Conservation (phyloP, 1,284 basidiomycete species). For the Tetrapyrgos nigripes region DNA sequence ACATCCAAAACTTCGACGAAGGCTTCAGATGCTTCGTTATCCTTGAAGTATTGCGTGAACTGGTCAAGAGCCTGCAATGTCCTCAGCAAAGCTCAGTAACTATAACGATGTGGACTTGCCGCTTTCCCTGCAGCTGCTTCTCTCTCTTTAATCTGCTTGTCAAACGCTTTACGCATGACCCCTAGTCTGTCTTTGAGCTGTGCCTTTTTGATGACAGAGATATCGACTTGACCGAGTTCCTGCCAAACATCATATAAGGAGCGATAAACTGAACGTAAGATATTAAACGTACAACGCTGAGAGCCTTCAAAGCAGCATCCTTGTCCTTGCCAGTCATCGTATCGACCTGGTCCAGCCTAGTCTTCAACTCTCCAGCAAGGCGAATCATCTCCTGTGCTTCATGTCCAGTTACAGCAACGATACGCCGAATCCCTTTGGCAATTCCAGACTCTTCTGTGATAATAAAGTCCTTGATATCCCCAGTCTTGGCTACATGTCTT, state of each 20-base stretch:
- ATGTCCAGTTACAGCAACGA: conserved; percentile 94
- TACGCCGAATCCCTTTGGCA: conserved; percentile 95
- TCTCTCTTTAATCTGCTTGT: conserved; percentile 86
- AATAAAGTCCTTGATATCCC: conserved; percentile 95
- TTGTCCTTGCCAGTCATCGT: conserved; percentile 78
- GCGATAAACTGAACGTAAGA: not conserved
- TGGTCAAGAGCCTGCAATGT: conserved; percentile 69
- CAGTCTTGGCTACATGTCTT: conserved; percentile 94
- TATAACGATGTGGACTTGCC: conserved; percentile 49
- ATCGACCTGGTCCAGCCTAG: conserved; percentile 73
- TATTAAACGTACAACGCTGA: conserved; percentile 67
- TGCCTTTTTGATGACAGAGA: conserved; percentile 86
- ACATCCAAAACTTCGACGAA: conserved; percentile 79
- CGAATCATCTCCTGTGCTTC: conserved; percentile 88
- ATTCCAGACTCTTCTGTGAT: conserved; percentile 97
- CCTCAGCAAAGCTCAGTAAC: conserved; percentile 4
- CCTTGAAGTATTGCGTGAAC: conserved; percentile 76
- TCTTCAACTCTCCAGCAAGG: conserved; percentile 69
- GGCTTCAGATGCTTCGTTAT: conserved; percentile 71
- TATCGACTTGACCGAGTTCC: conserved; percentile 92
- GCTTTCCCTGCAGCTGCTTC: conserved; percentile 82
- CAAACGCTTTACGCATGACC: conserved; percentile 81
- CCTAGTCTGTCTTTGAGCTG: conserved; percentile 81
- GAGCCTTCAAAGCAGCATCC: conserved; percentile 85
- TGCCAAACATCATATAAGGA: conserved; percentile 35